phyloP scores from a whole-genome alignment of 257 asterid genomes.

The Solanum arcanum region DNA sequence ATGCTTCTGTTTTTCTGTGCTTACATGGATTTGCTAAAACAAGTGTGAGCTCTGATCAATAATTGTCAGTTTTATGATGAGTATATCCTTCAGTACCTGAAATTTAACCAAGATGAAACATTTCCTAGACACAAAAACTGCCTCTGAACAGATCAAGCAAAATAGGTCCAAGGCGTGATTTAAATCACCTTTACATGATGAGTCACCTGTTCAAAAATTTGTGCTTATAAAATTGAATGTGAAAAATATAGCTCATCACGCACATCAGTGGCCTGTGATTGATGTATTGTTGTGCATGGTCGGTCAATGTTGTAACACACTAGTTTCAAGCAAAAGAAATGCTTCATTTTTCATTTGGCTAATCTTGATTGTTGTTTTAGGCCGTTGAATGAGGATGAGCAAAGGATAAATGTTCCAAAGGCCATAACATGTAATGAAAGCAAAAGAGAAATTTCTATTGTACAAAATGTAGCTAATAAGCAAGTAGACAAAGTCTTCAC shows the following conservation, averaged over 20 bases:
- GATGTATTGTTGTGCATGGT: background rate
- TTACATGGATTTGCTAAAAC: background rate
- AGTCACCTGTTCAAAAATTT: background rate
- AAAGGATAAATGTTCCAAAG: conserved; percentile 39
- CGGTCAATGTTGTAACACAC: background rate
- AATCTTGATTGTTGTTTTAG: conserved; percentile 11
- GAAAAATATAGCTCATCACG: background rate
- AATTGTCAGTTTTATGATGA: background rate
- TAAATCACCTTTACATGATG: background rate
- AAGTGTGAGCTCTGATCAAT: background rate
- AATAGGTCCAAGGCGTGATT: background rate
- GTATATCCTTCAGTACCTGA: background rate
- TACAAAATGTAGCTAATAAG: conserved; percentile 56
- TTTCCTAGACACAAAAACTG: background rate
- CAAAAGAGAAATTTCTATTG: conserved; percentile 59
- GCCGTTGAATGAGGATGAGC: conserved; percentile 66
- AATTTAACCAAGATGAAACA: background rate
- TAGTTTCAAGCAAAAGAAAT: background rate
- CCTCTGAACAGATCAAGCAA: background rate
- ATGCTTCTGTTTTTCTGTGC: background rate
- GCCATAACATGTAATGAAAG: conserved; percentile 58
- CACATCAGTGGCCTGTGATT: background rate
- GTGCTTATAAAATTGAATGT: background rate
- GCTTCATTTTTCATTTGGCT: background rate
- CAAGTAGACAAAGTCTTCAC: conserved; percentile 67